Conservation (phyloP, 2,329 filamentous ascomycete genomes). For the Bipolaris zeicola region DNA sequence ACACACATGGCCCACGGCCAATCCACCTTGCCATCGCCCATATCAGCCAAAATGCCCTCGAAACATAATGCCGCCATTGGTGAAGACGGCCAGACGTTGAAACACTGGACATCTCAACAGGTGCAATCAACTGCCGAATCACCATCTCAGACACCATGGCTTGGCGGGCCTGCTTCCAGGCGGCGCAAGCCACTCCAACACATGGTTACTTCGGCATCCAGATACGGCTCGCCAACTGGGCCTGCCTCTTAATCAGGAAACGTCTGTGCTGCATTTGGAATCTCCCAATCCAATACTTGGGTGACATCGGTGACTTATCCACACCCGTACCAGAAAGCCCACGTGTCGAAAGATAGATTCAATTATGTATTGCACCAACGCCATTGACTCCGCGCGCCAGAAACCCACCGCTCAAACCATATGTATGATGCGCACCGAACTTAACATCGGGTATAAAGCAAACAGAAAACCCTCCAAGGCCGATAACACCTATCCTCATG, state of each 20-base stretch:
- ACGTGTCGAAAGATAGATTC: not conserved
- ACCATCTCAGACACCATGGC: too few relatives aligned
- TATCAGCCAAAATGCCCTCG: not conserved
- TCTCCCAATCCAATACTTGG: not conserved
- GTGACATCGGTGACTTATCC: not conserved
- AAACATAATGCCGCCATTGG: not conserved
- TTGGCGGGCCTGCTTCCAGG: not conserved
- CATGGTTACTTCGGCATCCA: not conserved
- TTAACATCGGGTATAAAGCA: slow-evolving; percentile 20
- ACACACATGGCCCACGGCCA: slow-evolving; percentile 1
- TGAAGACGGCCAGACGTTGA: not conserved
- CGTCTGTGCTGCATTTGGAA: not conserved
- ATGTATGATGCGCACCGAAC: slow-evolving; percentile 9
- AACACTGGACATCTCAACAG: not conserved
- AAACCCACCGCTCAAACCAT: slow-evolving; percentile 1
- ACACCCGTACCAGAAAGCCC: not conserved
- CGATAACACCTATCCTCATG: slow-evolving; percentile 1
- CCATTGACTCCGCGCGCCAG: slow-evolving; percentile 6
- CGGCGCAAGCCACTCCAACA: not conserved
- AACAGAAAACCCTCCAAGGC: slow-evolving; percentile 2
- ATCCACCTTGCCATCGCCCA: not conserved
- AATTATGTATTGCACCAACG: not conserved
- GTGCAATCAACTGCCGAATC: not conserved
- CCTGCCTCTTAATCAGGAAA: not conserved
- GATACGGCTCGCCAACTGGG: not conserved